phyloP scores from a whole-genome alignment of 345 rosid genomes.

The Populus alba region DNA sequence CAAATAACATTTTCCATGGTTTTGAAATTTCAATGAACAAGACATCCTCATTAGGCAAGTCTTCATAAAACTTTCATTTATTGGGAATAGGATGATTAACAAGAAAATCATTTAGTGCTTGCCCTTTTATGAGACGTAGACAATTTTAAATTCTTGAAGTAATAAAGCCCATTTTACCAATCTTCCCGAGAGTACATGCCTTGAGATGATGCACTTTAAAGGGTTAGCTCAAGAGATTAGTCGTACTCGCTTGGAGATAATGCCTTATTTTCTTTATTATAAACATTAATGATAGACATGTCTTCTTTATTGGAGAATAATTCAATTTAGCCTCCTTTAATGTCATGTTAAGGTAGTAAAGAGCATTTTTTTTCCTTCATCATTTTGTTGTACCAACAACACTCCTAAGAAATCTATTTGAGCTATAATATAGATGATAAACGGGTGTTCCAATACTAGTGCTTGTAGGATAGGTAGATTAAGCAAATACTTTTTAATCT shows the following conservation, averaged over 20 bases:
- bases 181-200: neutral
- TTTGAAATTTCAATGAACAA: no score
- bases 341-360: neutral
- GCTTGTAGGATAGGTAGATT: neutral
- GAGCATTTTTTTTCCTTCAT: no score
- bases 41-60: neutral
- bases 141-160: no score
- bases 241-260: neutral
- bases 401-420: no score
- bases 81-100: neutral
- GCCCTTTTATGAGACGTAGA: neutral
- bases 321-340: neutral
- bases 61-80: neutral
- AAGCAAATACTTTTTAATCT: no score
- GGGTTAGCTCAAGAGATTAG: neutral
- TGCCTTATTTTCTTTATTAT: no score
- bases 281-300: no score
- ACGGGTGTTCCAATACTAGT: neutral
- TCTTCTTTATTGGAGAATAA: no score
- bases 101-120: neutral
- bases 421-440: neutral
- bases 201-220: neutral
- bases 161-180: no score
- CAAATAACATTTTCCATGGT: neutral
- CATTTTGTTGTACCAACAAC: neutral